These are phyloP conservation scores for Chloranthus sessilifolius DNA, from an alignment of 164 flowering plant genomes.

Conservation along the genomic window DNA sequence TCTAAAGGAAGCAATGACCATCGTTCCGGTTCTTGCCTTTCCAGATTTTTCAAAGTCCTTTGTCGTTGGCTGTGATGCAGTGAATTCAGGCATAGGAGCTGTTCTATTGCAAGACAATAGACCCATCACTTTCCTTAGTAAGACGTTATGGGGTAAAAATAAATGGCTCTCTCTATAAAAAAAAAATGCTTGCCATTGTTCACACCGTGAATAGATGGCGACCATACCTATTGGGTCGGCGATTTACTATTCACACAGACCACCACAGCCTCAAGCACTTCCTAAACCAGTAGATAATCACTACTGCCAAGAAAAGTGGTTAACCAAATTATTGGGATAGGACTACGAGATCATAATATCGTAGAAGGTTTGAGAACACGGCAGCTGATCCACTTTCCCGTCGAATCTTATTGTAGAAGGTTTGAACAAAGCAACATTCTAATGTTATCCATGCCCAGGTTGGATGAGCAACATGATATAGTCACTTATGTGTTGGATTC, in stretches of 20 bases:
- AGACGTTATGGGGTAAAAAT: too few species aligned
- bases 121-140: too few species aligned
- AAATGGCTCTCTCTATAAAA: not conserved
- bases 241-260: not conserved
- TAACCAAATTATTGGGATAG: not conserved
- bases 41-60: not conserved
- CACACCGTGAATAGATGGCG: not conserved
- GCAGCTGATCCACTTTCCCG: not conserved
- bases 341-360: not conserved
- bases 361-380: not conserved
- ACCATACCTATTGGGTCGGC: not conserved
- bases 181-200: not conserved
- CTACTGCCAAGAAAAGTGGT: not conserved
- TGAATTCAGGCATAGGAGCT: not conserved
- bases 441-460: not conserved
- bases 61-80: not conserved
- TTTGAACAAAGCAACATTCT: not conserved
- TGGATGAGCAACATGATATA: not conserved
- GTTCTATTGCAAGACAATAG: not conserved
- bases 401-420: too few species aligned
- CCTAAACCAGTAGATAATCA: not conserved
- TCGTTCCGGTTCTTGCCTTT: not conserved
- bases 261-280: not conserved
- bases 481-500: not conserved
- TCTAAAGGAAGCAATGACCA: not conserved